Percentiles rank a stretch among this genome's conserved stretches.
Evolutionary conservation across 306 rosid species (phyloP).

Genomic region (Cucurbita pepo): DNA sequence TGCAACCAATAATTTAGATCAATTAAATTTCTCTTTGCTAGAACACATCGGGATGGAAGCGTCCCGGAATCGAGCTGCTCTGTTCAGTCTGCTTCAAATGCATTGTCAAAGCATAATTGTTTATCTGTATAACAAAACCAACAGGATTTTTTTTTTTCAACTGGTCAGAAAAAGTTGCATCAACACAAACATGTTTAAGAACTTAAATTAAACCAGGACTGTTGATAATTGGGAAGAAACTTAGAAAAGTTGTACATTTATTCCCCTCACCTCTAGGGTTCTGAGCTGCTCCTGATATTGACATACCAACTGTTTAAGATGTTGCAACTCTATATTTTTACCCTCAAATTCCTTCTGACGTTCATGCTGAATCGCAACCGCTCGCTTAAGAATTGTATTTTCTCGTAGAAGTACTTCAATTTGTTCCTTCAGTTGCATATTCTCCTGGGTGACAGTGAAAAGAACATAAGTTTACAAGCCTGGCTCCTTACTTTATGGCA

Average conservation of each 20-base stretch:
- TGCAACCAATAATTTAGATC: not conserved
- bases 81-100: constrained; percentile 90
- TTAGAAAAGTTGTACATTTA: not conserved
- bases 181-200: not conserved
- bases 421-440: constrained; percentile 65
- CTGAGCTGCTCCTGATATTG: constrained; percentile 82
- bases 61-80: constrained; percentile 58
- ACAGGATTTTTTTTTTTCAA: not conserved
- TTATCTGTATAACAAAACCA: constrained; percentile 32
- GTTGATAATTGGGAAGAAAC: not conserved
- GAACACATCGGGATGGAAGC: constrained; percentile 75
- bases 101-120: constrained; percentile 78
- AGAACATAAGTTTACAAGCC: not conserved
- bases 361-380: constrained; percentile 66
- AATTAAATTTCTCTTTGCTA: constrained; percentile 12
- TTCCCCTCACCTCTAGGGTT: constrained; percentile 59
- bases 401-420: constrained; percentile 56
- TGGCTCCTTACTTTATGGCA: not conserved
- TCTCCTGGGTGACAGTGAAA: constrained; percentile 38
- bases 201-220: not conserved
- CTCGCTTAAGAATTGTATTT: constrained; percentile 62
- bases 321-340: constrained; percentile 53
- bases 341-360: constrained; percentile 60
- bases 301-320: constrained; percentile 57
- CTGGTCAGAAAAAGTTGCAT: not conserved